phyloP scores from a whole-genome alignment of 1,139 yeast species.

The Blastobotrys proliferans region DNA sequence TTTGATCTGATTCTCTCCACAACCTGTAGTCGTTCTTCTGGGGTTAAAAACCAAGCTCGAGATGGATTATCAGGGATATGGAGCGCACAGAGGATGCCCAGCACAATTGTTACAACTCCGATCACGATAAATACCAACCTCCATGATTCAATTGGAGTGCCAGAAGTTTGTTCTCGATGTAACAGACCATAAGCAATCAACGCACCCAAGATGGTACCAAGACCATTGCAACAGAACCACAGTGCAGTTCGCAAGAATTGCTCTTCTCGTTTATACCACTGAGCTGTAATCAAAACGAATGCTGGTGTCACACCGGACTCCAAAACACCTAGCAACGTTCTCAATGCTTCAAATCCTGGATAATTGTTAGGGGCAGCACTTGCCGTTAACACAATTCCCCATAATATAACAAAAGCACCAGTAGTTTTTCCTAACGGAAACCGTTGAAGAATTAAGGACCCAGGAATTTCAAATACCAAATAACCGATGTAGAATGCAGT shows the following conservation, averaged over 20 bases:
- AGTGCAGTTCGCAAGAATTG: constrained; percentile 51
- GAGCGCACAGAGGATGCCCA: constrained; percentile 45
- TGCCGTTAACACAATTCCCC: constrained; percentile 47
- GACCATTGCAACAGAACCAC: constrained; percentile 43
- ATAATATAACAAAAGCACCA: constrained; percentile 42
- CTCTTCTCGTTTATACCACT: constrained; percentile 32
- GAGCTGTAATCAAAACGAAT: constrained; percentile 25
- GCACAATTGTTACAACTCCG: constrained; percentile 48
- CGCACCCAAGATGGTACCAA: constrained; percentile 37
- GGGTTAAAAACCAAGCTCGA: constrained; percentile 50
- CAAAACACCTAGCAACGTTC: constrained; percentile 55
- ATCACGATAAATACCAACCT: constrained; percentile 57
- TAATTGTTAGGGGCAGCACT: constrained; percentile 54
- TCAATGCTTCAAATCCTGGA: constrained; percentile 51
- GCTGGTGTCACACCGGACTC: constrained; percentile 62
- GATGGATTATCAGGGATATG: constrained; percentile 50
- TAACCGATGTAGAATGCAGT: constrained; percentile 54
- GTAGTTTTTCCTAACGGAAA: constrained; percentile 52
- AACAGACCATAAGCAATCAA: constrained; percentile 39
- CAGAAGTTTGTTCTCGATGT: constrained; percentile 38
- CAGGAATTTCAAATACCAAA: constrained; percentile 50
- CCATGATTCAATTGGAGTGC: constrained; percentile 50
- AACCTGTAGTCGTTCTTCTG: constrained; percentile 48
- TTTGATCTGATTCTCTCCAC: constrained; percentile 45
- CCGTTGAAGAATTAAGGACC: constrained; percentile 46